Conservation (phyloP, 495 filamentous ascomycete genomes). For the Physcia stellaris region DNA sequence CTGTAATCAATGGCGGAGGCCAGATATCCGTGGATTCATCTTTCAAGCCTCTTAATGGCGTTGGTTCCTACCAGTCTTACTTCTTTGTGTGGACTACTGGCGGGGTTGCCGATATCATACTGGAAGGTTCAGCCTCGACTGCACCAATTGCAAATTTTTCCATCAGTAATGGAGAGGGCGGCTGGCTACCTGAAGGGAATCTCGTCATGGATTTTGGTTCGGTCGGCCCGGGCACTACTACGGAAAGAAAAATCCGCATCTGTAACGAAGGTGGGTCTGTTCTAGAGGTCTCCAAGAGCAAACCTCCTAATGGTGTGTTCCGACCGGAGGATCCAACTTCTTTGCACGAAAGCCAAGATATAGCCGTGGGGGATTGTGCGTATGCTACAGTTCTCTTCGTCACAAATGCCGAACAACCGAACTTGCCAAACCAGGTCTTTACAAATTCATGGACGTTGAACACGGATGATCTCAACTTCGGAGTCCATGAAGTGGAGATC, state of each 20-base stretch:
- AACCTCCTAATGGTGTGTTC: conserved; percentile 17
- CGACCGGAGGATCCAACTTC: conserved; percentile 13
- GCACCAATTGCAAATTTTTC: conserved; percentile 15
- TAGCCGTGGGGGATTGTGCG: conserved; percentile 15
- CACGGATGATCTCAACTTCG: conserved; percentile 25
- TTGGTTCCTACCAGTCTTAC: conserved; percentile 15
- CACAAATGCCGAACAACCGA: conserved; percentile 12
- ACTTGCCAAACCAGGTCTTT: conserved; percentile 10
- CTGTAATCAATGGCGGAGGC: conserved; percentile 14
- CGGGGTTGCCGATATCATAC: conserved; percentile 16
- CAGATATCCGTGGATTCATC: conserved; percentile 17
- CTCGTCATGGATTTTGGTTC: conserved; percentile 19
- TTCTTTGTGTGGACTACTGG: conserved; percentile 19
- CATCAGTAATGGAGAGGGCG: conserved; percentile 14
- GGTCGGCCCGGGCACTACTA: conserved; percentile 13
- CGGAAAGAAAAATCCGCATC: conserved; percentile 16
- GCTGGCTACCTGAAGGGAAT: conserved; percentile 14
- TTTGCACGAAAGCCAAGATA: conserved; percentile 17
- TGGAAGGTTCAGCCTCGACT: conserved; percentile 20
- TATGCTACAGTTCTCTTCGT: conserved; percentile 19
- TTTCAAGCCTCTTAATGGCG: conserved; percentile 16
- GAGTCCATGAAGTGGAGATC: conserved; percentile 21
- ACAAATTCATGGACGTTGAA: conserved; percentile 25
- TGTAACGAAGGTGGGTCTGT: conserved; percentile 21
- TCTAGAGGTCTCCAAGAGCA: conserved; percentile 19